Evolutionary conservation across 306 rosid genomes (phyloP), one percentile per base, ranked within the genome.

Genomic region (Corylus americana): DNA sequence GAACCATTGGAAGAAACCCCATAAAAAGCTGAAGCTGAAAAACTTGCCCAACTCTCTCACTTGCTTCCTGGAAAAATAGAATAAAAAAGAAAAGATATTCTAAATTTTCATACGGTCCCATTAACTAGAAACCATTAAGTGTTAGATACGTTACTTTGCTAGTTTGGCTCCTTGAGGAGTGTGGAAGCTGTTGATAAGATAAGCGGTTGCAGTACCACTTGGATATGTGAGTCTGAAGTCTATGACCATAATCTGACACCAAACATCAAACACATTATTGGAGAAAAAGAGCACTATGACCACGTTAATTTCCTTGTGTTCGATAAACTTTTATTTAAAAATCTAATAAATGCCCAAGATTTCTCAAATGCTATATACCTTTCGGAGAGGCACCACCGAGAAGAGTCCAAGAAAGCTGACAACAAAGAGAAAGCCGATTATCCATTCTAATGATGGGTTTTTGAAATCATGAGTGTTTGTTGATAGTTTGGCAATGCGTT

Each of bases 161-260:
- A 62, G 14, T 49, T 49, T 62, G 31, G 54, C 53, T 61, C 69
- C 70, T 25, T 25, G 87, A 78, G 89, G 91, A 74, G 91, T 88
- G 81, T 88, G 91, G 85, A 88, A 83, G 67, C 91, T 85, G 83
- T 88, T 88, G 81, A 88, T 88, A 68, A 88, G 91, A 88, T 76
- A 76, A 64, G 91, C 91, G 64, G 89, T 88, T 70, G 89, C 89
- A 55, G 91, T 88, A 55, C 91, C 91, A 88, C 91, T 88, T n/a
- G 91, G 91, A 85, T 88, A 88, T 53, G 86, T 88, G 83, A 85
- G 78, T 79, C 86, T 88, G 79, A 88, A 85, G 63, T 85, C 88
- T 63, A 85, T 78, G 48, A 88, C 18, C 91, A 88, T 88, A 78
- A 85, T 77, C 91, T 88, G 81, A 63, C 69, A 55, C 73, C 20